A percentile compares a stretch with the other conserved stretches of the same genome.
Evolutionary conservation across 1,284 basidiomycete genomes (phyloP).

Genomic region (Porodaedalea pini): DNA sequence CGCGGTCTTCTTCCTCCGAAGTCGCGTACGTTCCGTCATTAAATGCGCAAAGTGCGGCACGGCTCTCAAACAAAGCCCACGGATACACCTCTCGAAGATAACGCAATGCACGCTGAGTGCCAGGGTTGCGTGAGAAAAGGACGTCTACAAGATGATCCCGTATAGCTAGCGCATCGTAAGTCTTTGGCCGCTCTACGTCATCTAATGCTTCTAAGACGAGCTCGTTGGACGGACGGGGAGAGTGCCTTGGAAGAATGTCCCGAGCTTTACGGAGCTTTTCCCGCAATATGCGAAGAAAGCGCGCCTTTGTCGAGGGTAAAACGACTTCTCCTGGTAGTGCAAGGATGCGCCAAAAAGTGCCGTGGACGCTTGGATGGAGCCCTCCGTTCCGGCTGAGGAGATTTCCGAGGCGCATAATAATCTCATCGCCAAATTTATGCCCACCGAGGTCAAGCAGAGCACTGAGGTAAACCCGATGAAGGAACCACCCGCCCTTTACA

Average conservation of each 20-base stretch:
- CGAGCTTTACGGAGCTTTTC: slow-evolving; percentile 7
- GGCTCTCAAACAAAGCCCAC: slow-evolving; percentile 17
- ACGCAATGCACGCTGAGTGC: background rate
- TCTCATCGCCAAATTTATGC: slow-evolving; percentile 1
- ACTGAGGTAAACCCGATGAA: slow-evolving; percentile 10
- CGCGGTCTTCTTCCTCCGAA: slow-evolving; percentile 9
- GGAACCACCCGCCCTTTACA: background rate
- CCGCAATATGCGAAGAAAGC: slow-evolving; percentile 5
- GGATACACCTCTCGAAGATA: slow-evolving; percentile 11
- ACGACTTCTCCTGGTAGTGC: background rate
- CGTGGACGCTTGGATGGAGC: background rate
- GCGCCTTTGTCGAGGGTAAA: slow-evolving; percentile 7
- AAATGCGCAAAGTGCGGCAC: slow-evolving; percentile 13
- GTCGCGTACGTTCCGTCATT: slow-evolving; percentile 14
- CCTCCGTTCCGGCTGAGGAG: background rate
- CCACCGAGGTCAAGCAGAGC: background rate
- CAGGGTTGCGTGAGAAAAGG: slow-evolving; percentile 12
- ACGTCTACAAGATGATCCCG: slow-evolving; percentile 12
- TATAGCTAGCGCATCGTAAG: slow-evolving; percentile 9
- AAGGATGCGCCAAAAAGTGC: slow-evolving; percentile 8
- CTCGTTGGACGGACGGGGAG: background rate
- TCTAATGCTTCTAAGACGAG: background rate
- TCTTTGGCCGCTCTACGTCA: background rate
- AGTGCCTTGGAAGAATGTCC: slow-evolving; percentile 1
- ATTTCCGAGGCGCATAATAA: slow-evolving; percentile 2